Evolutionary conservation across 306 rosid species (phyloP), one percentile per base, ranked within the genome.

Genomic region (Pueraria montana): DNA sequence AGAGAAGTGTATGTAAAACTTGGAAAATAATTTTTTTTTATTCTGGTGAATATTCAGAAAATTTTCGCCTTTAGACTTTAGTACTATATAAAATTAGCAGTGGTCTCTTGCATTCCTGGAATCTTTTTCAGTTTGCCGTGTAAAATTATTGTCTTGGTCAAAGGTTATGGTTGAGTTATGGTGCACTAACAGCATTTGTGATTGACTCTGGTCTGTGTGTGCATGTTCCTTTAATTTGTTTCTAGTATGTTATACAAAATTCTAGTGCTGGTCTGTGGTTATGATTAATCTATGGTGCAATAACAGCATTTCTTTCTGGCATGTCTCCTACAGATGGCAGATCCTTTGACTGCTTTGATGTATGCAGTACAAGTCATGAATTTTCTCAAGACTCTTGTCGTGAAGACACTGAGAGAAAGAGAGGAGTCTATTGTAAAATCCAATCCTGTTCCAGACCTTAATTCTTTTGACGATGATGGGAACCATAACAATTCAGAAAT

Each of bases 341-440:
- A 96, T 86, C 98, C 99, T 81, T 92, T 96, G 94, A 96, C 98
- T 52, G 99, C 99, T 63, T 84, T 96, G 92, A 94, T 94, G 98
- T 90, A 94, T 82, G 99, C 98, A 0, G 98, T 96, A 64, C 98
- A 92, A 84, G 99, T 96, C 87, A 96, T 96, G 99, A 96, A 96
- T 85, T 92, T 96, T 67, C 98, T 96, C 84, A 96, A 91, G 85
- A 96, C 93, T 58, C 98, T 96, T 67, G 90, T 96, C 2, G 87
- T 77, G 49, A 91, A 82, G 94, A 90, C 97, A 69, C 85, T 92
- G 6, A 89, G 80, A 86, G 94, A 92, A 76, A 86, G 99, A 83
- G 96, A 91, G 75, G 99, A 92, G 75, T 92, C 91, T 18, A 68
- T 90, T 50, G 80, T 84, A 63, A 94, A 94, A 64, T 82, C 91